Evolutionary conservation across 768 basidiomycete species (phyloP), one percentile per base, ranked within the genome.

Genomic region (Tricholoma bakamatsutake): DNA sequence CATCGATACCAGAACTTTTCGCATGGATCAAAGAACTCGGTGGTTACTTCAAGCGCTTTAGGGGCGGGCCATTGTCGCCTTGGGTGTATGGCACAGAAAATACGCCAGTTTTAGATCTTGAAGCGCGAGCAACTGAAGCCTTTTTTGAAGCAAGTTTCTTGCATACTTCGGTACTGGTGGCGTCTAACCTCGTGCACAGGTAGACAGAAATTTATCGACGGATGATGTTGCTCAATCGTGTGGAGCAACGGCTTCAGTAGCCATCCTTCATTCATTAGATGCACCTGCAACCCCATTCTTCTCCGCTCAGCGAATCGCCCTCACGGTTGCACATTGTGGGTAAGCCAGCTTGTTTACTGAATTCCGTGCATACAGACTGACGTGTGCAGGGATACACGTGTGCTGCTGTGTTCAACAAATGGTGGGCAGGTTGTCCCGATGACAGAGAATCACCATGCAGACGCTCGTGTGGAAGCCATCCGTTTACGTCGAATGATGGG

Each of bases 401-500:
- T 94, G 4, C 68, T 98, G 11, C 72, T 99, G 39, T 91, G 91
- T 56, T 78, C 87, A 5, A 84, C 85, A 0, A 72, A 85, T 17
- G 82, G 80, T 30, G 94, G 93, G 1, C 72, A 76, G 45, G 90
- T 86, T n/a, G 73, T 80, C 46, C 81, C 91, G 1, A 89, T 98
- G 81, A 97, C 97, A 0, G 93, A 98, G 72, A 87, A 83, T 28
- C 97, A 99, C 66, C 96, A 98, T 67, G 88, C 93, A n/a, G 96
- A 98, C 62, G 81, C 91, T 21, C 85, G 85, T 33, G 78, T 90
- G 9, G 97, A 99, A 68, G 83, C 90, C 30, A 84, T 83, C 43
- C 79, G 97, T 43, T 73, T 99, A 53, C 81, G 95, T 31, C 80
- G 90, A 53, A 90, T 93, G 83, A 93, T 91, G 84, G 89, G 93